Evolutionary conservation across 2,329 filamentous ascomycete species (phyloP), one percentile per base, ranked within the genome.

Genomic region (Metarhizium anisopliae): DNA sequence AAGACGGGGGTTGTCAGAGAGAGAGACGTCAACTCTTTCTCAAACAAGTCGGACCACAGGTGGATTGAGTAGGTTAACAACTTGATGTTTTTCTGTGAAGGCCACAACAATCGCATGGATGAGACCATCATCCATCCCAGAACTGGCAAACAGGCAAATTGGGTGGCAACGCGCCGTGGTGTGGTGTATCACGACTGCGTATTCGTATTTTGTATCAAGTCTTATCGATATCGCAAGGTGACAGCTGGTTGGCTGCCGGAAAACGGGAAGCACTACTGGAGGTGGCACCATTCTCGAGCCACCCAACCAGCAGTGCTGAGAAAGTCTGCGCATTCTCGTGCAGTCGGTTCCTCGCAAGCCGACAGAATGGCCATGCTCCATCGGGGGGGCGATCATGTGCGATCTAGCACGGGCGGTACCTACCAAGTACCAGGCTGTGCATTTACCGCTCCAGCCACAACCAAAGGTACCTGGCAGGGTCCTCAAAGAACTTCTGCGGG

Each of bases 201-300:
- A 49, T 49, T 49, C 45, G 45, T 49, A 49, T 49, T 49, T 25
- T 45, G 42, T 45, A 6, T 13, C 42, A 18, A 47, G 14, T 29
- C 45, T 30, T 49, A 49, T 49, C 45, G 45, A 49, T 49, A 51
- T 25, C n/a, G 10, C 51, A 36, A 53, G 36, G 30, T 30, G 32
- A 11, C 18, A 50, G 52, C 16, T 29, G 53, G 18, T 40, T 45
- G 20, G 50, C 13, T 47, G 54, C 56, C 68, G 68, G 68, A 68
- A 66, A 59, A 56, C 69, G 67, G 69, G 64, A 70, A 56, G 52
- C 57, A 53, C 59, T 60, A 57, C 59, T 54, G 43, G 53, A 60
- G 67, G 53, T 71, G 68, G 70, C 64, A 67, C 70, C 67, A 71
- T 70, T 68, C 64, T 70, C 62, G 61, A 60, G 62, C 62, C 64